Evolutionary conservation across 2,329 filamentous ascomycete species (phyloP).

Genomic region (Arthrobotrys pseudoclavata): DNA sequence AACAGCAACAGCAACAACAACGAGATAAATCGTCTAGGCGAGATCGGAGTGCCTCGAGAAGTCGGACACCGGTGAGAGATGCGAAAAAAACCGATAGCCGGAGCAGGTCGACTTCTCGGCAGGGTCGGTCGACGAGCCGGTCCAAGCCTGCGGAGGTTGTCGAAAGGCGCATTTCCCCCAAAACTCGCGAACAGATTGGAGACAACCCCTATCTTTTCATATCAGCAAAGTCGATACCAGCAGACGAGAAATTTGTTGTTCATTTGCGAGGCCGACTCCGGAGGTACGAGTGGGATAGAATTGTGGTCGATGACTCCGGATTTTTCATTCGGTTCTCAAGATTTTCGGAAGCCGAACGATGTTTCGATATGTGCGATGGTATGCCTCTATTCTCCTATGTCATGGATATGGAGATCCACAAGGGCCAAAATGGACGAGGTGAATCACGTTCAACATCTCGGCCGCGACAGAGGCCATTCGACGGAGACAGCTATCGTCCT

Average conservation of each 20-base stretch:
- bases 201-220: conserved; percentile 92
- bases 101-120: conserved; percentile 46
- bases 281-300: conserved; percentile 82
- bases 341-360: conserved; percentile 83
- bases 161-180: conserved; percentile 65
- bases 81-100: conserved; percentile 29
- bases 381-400: conserved; percentile 90
- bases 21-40: conserved; percentile 53
- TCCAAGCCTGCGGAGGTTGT: conserved; percentile 63
- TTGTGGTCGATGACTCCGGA: conserved; percentile 85
- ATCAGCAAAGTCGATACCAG: conserved; percentile 85
- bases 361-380: conserved; percentile 82
- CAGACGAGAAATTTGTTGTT: conserved; percentile 84
- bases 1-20: conserved; percentile 59
- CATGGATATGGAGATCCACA: conserved; percentile 87
- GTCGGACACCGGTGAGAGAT: conserved; percentile 22
- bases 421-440: conserved; percentile 71
- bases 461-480: conserved; percentile 68
- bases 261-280: conserved; percentile 93
- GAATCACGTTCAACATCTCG: conserved; percentile 63
- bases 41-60: conserved; percentile 59
- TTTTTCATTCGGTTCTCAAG: conserved; percentile 95
- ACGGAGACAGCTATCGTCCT: conserved; percentile 76
- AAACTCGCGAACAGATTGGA: conserved; percentile 72
- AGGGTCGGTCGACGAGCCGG: conserved; percentile 67